Evolutionary conservation across 2,329 filamentous ascomycete species (phyloP).

Genomic region (Aspergillus unguis): DNA sequence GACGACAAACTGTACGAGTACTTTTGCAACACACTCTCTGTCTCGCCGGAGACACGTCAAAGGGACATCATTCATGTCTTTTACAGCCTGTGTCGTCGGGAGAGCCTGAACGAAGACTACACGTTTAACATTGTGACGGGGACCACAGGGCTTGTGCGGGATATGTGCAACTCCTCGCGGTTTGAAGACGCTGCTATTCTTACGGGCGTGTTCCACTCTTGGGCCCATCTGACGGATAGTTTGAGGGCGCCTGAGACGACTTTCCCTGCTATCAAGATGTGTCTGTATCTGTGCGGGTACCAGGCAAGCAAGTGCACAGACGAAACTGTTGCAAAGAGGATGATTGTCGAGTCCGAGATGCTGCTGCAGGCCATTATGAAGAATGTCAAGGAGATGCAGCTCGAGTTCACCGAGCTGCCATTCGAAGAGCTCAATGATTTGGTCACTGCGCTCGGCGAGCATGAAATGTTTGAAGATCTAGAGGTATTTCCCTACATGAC

Average conservation of each 20-base stretch:
- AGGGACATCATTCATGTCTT: constrained; percentile 32
- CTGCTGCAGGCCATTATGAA: constrained; percentile 34
- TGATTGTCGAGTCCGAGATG: constrained; percentile 33
- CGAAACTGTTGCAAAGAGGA: constrained; percentile 25
- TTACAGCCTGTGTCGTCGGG: constrained; percentile 32
- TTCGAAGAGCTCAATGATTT: constrained; percentile 37
- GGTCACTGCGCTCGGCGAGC: constrained; percentile 36
- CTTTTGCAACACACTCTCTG: constrained; percentile 34
- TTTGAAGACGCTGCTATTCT: constrained; percentile 36
- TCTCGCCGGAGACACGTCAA: constrained; percentile 21
- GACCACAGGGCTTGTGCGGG: constrained; percentile 27
- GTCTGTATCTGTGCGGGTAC: constrained; percentile 35
- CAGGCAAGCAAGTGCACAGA: constrained; percentile 29
- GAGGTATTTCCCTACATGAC: constrained; percentile 23
- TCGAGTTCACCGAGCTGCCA: constrained; percentile 35
- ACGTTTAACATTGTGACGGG: constrained; percentile 30
- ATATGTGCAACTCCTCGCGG: constrained; percentile 28
- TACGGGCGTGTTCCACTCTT: constrained; percentile 33
- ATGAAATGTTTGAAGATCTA: constrained; percentile 37
- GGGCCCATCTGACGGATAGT: constrained; percentile 34
- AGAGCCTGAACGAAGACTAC: constrained; percentile 29
- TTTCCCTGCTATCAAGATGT: constrained; percentile 36
- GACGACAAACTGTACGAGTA: constrained; percentile 36
- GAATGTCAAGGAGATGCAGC: constrained; percentile 26
- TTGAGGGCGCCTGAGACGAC: constrained; percentile 32